phyloP scores from a whole-genome alignment of 192 early-diverging fungal genomes.

The Gryganskiella cystojenkinii region DNA sequence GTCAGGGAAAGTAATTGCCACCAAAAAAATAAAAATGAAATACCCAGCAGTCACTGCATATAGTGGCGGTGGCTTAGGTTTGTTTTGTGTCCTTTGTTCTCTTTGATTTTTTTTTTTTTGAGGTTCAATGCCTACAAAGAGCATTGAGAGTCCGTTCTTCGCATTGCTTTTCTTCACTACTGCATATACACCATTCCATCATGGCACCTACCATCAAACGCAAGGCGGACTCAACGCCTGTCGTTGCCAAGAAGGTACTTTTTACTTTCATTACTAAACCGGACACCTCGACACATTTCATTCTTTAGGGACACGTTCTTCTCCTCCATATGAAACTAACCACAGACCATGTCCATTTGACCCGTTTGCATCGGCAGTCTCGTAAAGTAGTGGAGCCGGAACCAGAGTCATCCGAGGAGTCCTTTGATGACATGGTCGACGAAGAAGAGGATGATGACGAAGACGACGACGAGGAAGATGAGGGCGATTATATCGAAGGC shows the following conservation, averaged over 20 bases:
- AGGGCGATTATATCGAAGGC: constrained; percentile 57
- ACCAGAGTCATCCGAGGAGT: constrained; percentile 36
- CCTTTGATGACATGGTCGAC: constrained; percentile 46
- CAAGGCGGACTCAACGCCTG: constrained; percentile 21
- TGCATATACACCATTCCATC: neutral
- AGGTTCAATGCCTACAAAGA: no score
- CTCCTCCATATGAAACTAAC: neutral
- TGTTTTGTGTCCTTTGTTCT: no score
- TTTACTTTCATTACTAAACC: no score
- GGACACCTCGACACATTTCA: no score
- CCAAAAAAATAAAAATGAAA: no score
- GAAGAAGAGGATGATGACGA: constrained; percentile 64
- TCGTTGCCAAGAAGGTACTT: constrained; percentile 43
- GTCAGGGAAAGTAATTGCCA: no score
- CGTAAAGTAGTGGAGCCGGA: constrained; percentile 37
- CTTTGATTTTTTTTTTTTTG: no score
- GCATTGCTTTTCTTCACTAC: neutral
- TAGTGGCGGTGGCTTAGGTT: no score
- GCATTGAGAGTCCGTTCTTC: no score
- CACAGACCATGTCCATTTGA: neutral
- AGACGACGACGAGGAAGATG: constrained; percentile 57
- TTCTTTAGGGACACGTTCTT: no score
- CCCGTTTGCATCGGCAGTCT: constrained; percentile 11
- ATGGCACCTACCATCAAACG: constrained; percentile 31
- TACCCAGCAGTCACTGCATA: no score